Conservation (phyloP, 306 rosid species). For the Canavalia ensiformis region DNA sequence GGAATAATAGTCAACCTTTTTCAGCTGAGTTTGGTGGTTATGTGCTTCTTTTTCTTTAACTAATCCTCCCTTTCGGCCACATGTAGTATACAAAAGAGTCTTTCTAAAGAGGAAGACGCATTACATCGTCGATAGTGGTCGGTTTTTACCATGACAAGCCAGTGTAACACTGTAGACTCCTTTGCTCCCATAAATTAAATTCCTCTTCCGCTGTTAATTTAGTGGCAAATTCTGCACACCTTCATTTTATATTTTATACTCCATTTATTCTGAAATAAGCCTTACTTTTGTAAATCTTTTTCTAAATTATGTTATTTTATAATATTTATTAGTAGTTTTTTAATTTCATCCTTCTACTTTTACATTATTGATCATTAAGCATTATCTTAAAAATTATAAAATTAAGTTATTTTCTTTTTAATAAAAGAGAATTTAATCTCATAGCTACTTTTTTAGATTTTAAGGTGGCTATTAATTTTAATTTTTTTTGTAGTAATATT, state of each 20-base stretch:
- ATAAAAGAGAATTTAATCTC: no score
- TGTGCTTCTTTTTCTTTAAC: conserved; percentile 4
- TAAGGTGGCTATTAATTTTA: no score
- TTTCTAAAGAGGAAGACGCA: conserved; percentile 40
- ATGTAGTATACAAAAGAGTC: conserved; percentile 1
- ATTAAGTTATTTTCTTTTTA: no score
- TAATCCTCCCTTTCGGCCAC: conserved; percentile 21
- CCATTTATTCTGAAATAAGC: no score
- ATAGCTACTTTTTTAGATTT: no score
- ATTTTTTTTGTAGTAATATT: no score
- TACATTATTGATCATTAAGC: no score
- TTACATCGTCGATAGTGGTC: conserved; percentile 38
- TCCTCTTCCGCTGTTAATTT: conserved; percentile 13
- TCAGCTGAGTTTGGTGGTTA: conserved; percentile 26
- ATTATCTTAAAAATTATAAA: no score
- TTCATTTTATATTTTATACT: background rate
- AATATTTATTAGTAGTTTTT: no score
- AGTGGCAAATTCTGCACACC: conserved; percentile 14
- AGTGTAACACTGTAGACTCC: conserved; percentile 23
- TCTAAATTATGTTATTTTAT: no score
- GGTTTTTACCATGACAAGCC: conserved; percentile 24
- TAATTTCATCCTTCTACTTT: no score
- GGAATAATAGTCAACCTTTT: background rate
- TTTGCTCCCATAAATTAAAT: background rate
- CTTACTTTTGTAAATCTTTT: no score